These are phyloP conservation scores for Tylopilus vinaceipallidus DNA, from an alignment of 768 basidiomycete species.

Conservation along the genomic window DNA sequence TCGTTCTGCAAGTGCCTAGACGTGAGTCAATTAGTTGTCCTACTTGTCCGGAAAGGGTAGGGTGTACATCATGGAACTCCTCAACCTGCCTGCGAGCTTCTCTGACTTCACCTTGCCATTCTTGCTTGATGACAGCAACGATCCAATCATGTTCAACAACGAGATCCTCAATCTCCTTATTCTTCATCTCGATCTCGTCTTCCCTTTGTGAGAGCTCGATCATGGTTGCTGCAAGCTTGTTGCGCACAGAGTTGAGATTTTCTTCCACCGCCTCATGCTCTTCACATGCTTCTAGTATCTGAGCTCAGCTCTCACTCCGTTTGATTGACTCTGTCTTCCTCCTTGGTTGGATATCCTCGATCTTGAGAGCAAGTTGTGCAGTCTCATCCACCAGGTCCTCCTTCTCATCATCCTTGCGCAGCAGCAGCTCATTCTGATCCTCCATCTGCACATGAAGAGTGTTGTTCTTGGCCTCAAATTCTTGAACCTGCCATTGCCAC, in stretches of 20 bases:
- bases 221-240: constrained; percentile 74
- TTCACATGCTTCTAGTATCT: constrained; percentile 68
- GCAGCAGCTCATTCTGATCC: constrained; percentile 55
- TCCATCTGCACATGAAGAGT: constrained; percentile 57
- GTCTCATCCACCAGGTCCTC: constrained; percentile 68
- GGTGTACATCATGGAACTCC: constrained; percentile 69
- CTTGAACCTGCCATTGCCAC: constrained; percentile 49
- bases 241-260: constrained; percentile 66
- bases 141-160: constrained; percentile 71
- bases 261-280: constrained; percentile 80
- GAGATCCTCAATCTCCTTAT: constrained; percentile 74
- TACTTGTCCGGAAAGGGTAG: not conserved
- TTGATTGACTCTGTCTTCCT: constrained; percentile 63
- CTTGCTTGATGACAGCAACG: constrained; percentile 71
- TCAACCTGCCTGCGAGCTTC: constrained; percentile 77
- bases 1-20: constrained; percentile 70
- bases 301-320: constrained; percentile 70
- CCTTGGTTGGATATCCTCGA: constrained; percentile 64
- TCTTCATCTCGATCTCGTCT: constrained; percentile 80
- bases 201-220: constrained; percentile 87
- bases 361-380: constrained; percentile 58
- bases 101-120: constrained; percentile 87
- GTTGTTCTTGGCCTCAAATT: constrained; percentile 61
- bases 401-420: constrained; percentile 65
- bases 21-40: constrained; percentile 1